Percentiles rank a stretch among this genome's conserved stretches.
phyloP scores from a whole-genome alignment of 192 early-diverging fungal genomes.

The Rhizoclosmatium sp. region DNA sequence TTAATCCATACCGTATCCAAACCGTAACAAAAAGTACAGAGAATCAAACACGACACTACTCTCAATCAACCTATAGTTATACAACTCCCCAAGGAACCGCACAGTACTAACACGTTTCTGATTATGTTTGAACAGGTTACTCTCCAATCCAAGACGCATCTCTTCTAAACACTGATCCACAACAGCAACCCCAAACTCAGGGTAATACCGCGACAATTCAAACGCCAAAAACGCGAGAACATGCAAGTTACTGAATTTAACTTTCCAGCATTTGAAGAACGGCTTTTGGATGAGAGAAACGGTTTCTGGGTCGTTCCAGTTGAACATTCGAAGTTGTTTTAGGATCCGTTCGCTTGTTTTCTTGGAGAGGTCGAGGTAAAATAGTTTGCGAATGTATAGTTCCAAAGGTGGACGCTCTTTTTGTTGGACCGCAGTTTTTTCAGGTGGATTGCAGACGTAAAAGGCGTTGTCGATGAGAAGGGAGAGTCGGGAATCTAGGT shows the following conservation, averaged over 20 bases:
- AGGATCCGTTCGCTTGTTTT: constrained; percentile 72
- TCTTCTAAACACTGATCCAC: constrained; percentile 88
- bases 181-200: constrained; percentile 86
- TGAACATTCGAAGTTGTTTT: constrained; percentile 78
- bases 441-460: constrained; percentile 86
- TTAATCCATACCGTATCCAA: constrained; percentile 78
- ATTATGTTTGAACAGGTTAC: constrained; percentile 92
- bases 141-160: constrained; percentile 88
- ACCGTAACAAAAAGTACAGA: constrained; percentile 80
- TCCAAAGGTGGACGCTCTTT: constrained; percentile 86
- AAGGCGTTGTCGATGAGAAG: constrained; percentile 96
- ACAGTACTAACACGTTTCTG: constrained; percentile 84
- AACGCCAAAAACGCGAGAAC: constrained; percentile 81
- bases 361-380: constrained; percentile 84
- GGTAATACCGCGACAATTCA: constrained; percentile 80
- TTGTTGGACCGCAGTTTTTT: constrained; percentile 58
- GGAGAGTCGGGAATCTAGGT: constrained; percentile 82
- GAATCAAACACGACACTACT: constrained; percentile 81
- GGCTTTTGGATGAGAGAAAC: constrained; percentile 70
- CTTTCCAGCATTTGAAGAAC: constrained; percentile 93
- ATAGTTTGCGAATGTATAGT: constrained; percentile 85
- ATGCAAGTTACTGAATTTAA: constrained; percentile 88
- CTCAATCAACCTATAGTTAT: constrained; percentile 88
- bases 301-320: constrained; percentile 77
- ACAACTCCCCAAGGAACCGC: constrained; percentile 91